Evolutionary conservation across 257 asterid genomes (phyloP).

Genomic region (Capsicum baccatum): DNA sequence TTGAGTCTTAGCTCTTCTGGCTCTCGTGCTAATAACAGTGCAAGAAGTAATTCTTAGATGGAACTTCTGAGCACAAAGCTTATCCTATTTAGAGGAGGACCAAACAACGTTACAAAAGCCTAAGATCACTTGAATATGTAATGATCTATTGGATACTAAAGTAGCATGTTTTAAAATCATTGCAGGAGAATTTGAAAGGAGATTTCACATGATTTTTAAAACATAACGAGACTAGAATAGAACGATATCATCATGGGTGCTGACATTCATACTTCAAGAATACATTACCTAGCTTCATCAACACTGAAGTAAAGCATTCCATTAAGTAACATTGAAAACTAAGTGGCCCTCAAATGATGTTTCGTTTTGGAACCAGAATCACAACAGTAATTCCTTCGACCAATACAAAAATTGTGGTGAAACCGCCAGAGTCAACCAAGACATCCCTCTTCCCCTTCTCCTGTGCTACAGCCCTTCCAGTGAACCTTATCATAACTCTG

Average conservation of each 20-base stretch:
- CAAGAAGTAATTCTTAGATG: conserved; percentile 3
- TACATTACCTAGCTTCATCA: background rate
- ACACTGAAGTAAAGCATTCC: background rate
- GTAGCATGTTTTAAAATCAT: background rate
- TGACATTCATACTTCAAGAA: background rate
- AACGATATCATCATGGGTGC: background rate
- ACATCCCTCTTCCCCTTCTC: background rate
- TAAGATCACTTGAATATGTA: background rate
- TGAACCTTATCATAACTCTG: background rate
- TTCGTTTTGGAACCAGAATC: background rate
- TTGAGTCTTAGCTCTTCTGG: background rate
- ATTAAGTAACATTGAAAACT: background rate
- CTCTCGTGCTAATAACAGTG: background rate
- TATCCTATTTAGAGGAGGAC: background rate
- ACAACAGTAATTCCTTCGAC: background rate
- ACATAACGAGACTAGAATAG: background rate
- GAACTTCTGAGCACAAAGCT: background rate
- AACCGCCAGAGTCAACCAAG: background rate
- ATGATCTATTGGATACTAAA: background rate
- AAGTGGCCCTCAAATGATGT: conserved; percentile 8
- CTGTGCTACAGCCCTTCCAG: background rate
- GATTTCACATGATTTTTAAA: background rate
- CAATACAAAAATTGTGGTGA: background rate
- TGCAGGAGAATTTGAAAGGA: background rate
- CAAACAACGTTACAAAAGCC: background rate